Conservation (phyloP, 441 rosid species). For the Biscutella laevigata region DNA sequence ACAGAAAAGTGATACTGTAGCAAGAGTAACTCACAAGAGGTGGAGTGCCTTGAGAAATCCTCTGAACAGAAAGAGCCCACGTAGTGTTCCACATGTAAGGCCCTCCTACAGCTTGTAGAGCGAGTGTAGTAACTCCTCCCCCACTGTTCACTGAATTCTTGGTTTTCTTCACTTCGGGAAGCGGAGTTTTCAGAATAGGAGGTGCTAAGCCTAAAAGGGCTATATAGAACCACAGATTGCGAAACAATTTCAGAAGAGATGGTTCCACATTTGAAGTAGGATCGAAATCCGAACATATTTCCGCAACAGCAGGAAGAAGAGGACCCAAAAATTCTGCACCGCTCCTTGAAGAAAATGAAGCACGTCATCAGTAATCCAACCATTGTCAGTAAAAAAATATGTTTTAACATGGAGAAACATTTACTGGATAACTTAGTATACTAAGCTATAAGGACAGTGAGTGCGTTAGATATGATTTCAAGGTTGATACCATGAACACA, state of each 20-base stretch:
- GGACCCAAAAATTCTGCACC: conserved; percentile 88
- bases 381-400: too few relatives aligned
- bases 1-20: not conserved
- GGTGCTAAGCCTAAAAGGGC: conserved; percentile 94
- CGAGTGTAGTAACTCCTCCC: conserved; percentile 41
- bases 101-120: conserved; percentile 78
- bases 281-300: conserved; percentile 84
- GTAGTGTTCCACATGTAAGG: conserved; percentile 78
- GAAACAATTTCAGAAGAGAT: conserved; percentile 72
- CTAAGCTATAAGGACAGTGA: conserved; percentile 6
- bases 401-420: not conserved
- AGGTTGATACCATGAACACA: too few relatives aligned
- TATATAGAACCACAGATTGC: conserved; percentile 88
- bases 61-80: conserved; percentile 78
- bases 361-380: not conserved
- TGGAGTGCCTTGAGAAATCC: conserved; percentile 88
- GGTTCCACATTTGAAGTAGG: conserved; percentile 69
- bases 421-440: not conserved
- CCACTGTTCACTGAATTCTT: conserved; percentile 50
- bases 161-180: conserved; percentile 39
- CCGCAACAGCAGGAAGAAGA: conserved; percentile 86
- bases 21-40: conserved; percentile 64
- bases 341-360: conserved; percentile 37
- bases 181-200: conserved; percentile 47
- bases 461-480: too few relatives aligned